Evolutionary conservation across 768 basidiomycete genomes (phyloP).

Genomic region (Tulasnella sp.): DNA sequence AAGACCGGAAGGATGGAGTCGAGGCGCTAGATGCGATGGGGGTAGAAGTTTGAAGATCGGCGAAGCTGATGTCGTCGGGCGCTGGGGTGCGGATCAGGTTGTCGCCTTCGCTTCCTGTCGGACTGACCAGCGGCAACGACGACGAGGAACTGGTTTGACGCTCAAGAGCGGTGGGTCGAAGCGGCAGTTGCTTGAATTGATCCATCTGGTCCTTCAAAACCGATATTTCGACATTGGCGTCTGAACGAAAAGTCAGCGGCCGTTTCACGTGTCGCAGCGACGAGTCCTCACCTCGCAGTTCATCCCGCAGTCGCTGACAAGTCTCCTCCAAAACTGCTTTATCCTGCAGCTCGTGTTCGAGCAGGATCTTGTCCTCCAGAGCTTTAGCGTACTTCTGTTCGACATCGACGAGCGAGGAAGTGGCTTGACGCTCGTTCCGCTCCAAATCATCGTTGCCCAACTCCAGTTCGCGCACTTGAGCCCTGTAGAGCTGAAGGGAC

Average conservation of each 20-base stretch:
- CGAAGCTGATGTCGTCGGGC: conserved; percentile 41
- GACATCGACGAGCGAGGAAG: conserved; percentile 69
- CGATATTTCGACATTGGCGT: conserved; percentile 73
- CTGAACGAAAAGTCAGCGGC: conserved; percentile 29
- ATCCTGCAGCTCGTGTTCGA: conserved; percentile 89
- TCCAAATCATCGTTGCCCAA: conserved; percentile 98
- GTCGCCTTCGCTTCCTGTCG: neutral
- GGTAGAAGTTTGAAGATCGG: conserved; percentile 28
- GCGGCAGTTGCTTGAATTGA: conserved; percentile 6
- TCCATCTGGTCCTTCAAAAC: conserved; percentile 61
- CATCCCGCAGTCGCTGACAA: conserved; percentile 81
- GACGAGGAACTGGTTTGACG: conserved; percentile 21
- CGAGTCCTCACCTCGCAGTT: conserved; percentile 61
- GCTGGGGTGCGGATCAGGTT: conserved; percentile 47
- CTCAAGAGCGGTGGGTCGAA: conserved; percentile 17
- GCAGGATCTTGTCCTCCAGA: conserved; percentile 91
- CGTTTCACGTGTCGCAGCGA: neutral
- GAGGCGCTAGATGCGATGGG: neutral
- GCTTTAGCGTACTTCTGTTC: conserved; percentile 83
- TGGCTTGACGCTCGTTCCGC: conserved; percentile 73
- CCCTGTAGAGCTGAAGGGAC: conserved; percentile 56
- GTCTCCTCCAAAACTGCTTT: conserved; percentile 88
- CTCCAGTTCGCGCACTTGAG: conserved; percentile 78
- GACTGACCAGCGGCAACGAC: conserved; percentile 11
- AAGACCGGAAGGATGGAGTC: neutral